Conservation (phyloP, 345 rosid genomes). For the Gossypium sturtianum region DNA sequence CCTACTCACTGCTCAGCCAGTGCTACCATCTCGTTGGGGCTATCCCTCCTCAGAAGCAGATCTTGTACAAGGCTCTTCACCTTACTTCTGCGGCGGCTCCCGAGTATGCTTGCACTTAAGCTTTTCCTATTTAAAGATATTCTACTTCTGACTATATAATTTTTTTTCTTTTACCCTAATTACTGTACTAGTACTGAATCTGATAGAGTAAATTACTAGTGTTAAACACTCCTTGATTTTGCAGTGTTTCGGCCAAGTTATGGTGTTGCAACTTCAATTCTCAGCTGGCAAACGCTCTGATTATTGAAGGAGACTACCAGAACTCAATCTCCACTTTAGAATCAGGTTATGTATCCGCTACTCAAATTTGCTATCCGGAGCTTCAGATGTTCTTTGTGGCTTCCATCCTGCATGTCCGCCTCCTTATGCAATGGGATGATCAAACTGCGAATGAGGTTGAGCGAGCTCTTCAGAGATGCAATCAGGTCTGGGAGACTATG, state of each 20-base stretch:
- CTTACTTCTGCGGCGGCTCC: conserved; percentile 44
- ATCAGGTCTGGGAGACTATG: conserved; percentile 69
- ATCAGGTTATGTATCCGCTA: conserved; percentile 55
- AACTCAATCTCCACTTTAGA: conserved; percentile 63
- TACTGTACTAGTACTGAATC: background rate
- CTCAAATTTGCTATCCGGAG: conserved; percentile 63
- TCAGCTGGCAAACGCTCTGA: conserved; percentile 83
- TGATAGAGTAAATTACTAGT: background rate
- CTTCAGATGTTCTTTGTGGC: conserved; percentile 93
- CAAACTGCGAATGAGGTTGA: conserved; percentile 60
- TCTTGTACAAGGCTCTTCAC: conserved; percentile 69
- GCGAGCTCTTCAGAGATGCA: conserved; percentile 57
- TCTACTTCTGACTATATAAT: background rate
- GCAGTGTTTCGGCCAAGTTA: conserved; percentile 45
- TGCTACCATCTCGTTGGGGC: conserved; percentile 86
- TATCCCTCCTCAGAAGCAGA: conserved; percentile 73
- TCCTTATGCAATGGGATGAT: conserved; percentile 79
- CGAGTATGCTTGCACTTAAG: conserved; percentile 17
- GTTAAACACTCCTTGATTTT: background rate
- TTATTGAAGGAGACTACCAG: conserved; percentile 73
- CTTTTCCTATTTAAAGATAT: background rate
- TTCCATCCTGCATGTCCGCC: conserved; percentile 79
- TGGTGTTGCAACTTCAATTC: conserved; percentile 97
- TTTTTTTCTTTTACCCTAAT: too few species aligned
- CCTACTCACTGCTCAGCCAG: conserved; percentile 81